phyloP scores from a whole-genome alignment of 345 rosid species.

The Rhodamnia argentea region DNA sequence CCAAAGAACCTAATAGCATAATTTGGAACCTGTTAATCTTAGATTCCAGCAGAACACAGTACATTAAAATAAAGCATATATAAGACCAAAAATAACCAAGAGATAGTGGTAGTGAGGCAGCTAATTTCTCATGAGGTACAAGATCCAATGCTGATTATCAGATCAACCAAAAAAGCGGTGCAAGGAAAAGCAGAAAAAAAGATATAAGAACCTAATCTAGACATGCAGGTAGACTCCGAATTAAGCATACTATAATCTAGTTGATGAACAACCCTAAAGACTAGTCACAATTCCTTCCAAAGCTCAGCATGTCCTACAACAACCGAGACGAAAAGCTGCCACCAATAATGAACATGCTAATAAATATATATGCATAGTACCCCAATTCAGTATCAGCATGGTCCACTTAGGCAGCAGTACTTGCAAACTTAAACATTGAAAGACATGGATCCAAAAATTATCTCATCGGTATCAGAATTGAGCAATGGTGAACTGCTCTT shows the following conservation, averaged over 20 bases:
- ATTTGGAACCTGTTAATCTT: slow-evolving; percentile 55
- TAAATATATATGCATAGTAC: neutral
- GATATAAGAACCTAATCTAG: neutral
- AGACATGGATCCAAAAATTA: neutral
- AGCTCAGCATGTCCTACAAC: neutral
- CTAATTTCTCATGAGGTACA: neutral
- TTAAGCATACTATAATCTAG: neutral
- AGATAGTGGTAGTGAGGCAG: neutral
- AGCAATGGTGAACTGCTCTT: neutral
- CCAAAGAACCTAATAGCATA: slow-evolving; percentile 63
- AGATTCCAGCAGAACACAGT: slow-evolving; percentile 17
- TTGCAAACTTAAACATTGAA: neutral
- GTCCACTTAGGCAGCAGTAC: neutral
- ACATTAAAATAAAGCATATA: slow-evolving; percentile 17
- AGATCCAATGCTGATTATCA: neutral
- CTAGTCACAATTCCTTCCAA: neutral
- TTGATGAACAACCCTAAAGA: neutral
- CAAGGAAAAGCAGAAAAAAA: neutral
- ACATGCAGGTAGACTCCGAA: neutral
- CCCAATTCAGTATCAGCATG: neutral
- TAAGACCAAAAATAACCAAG: slow-evolving; percentile 1
- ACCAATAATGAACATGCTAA: neutral
- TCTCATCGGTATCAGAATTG: neutral
- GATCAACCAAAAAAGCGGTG: neutral
- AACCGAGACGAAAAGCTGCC: neutral